Percentiles rank a stretch among this genome's conserved stretches.
phyloP scores from a whole-genome alignment of 176 grass and related monocot species.

The Sorghum bicolor region Sorghum_bicolor_NCBIv3 NC_012872.2:59776501-59777000 shows the following conservation, averaged over 20 bases:
- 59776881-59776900: not conserved
- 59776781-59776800: conserved; percentile 84
- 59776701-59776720: not conserved
- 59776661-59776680: not conserved
- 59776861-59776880: not conserved
- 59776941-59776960: conserved; percentile 6
- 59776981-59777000: not conserved
- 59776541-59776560: not conserved
- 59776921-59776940: not conserved
- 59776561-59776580: not conserved
- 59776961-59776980: not conserved
- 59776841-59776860: not conserved
- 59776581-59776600: not conserved
- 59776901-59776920: not conserved
- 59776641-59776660: not conserved
- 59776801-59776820: conserved; percentile 71
- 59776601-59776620: not conserved
- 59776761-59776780: conserved; percentile 91
- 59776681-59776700: not conserved
- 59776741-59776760: not conserved
- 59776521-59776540: not conserved
- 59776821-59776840: not conserved
- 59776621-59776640: not conserved
- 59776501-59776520: too few relatives aligned
- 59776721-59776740: not conserved